A percentile compares a stretch with the other conserved stretches of the same genome.
phyloP scores from a whole-genome alignment of 345 rosid genomes.

The Citrus mangshanensis region DNA sequence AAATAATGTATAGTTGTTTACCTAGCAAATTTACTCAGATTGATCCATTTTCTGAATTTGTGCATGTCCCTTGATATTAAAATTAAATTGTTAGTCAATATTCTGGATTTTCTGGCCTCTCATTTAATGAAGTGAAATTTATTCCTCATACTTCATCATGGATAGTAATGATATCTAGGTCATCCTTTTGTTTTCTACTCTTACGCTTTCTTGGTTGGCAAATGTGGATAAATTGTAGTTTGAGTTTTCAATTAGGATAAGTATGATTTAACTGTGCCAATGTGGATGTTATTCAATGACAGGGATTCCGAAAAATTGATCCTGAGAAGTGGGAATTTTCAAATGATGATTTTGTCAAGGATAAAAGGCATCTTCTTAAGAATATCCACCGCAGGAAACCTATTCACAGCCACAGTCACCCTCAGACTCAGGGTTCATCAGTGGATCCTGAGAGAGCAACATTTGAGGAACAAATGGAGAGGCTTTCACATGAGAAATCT shows the following conservation, averaged over 20 bases:
- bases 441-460: slow-evolving; percentile 70
- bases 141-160: not conserved
- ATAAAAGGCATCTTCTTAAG: slow-evolving; percentile 86
- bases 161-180: not conserved
- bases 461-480: slow-evolving; percentile 68
- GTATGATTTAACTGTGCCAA: not conserved
- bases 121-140: not conserved
- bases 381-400: slow-evolving; percentile 87
- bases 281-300: slow-evolving; percentile 16
- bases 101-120: not conserved
- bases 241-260: not conserved
- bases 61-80: not conserved
- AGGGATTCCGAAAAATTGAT: slow-evolving; percentile 96
- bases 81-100: not conserved
- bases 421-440: slow-evolving; percentile 52
- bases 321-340: slow-evolving; percentile 92
- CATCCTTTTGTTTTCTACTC: not conserved
- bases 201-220: not conserved
- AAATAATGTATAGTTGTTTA: not conserved
- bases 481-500: slow-evolving; percentile 64
- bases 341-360: slow-evolving; percentile 81
- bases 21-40: not conserved
- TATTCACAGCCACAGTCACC: slow-evolving; percentile 85
- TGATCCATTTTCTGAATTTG: not conserved
- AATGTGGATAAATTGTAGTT: not conserved